Conservation (phyloP, 768 basidiomycete genomes). For the Russula sp. region DNA sequence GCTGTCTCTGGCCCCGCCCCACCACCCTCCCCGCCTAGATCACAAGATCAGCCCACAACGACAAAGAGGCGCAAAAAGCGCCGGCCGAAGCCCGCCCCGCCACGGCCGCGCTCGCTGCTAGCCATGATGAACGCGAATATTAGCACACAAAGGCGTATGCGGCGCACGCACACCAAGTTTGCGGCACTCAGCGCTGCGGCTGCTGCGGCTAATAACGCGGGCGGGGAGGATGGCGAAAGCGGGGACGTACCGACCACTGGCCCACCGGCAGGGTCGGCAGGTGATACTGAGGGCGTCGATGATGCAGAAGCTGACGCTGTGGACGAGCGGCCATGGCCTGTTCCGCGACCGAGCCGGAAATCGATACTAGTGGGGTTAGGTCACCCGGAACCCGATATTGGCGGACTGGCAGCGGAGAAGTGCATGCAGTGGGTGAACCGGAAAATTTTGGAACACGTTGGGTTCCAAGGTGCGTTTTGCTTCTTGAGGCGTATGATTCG, state of each 20-base stretch:
- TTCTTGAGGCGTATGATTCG: neutral
- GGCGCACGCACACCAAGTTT: slow-evolving; percentile 69
- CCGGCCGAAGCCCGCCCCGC: slow-evolving; percentile 28
- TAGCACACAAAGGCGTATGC: slow-evolving; percentile 63
- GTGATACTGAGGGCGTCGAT: slow-evolving; percentile 25
- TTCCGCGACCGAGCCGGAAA: slow-evolving; percentile 17
- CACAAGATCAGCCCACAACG: slow-evolving; percentile 20
- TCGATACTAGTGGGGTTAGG: slow-evolving; percentile 21
- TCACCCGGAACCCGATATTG: slow-evolving; percentile 43
- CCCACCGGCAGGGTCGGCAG: slow-evolving; percentile 2
- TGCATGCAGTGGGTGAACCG: slow-evolving; percentile 67
- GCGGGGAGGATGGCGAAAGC: slow-evolving; percentile 29
- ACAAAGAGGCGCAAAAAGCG: slow-evolving; percentile 33
- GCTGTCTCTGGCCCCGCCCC: slow-evolving; percentile 21
- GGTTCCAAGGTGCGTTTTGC: slow-evolving; percentile 73
- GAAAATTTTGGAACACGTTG: slow-evolving; percentile 83
- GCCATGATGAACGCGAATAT: slow-evolving; percentile 72
- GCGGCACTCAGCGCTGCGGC: slow-evolving; percentile 45
- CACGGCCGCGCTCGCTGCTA: slow-evolving; percentile 42
- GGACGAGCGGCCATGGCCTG: slow-evolving; percentile 56
- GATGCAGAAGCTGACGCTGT: slow-evolving; percentile 46
- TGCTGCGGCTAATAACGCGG: slow-evolving; percentile 28
- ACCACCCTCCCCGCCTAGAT: slow-evolving; percentile 24
- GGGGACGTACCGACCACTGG: neutral
- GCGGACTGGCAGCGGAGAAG: slow-evolving; percentile 50